Evolutionary conservation across 2,329 filamentous ascomycete genomes (phyloP).

Genomic region (Penicillium nordicum): DNA sequence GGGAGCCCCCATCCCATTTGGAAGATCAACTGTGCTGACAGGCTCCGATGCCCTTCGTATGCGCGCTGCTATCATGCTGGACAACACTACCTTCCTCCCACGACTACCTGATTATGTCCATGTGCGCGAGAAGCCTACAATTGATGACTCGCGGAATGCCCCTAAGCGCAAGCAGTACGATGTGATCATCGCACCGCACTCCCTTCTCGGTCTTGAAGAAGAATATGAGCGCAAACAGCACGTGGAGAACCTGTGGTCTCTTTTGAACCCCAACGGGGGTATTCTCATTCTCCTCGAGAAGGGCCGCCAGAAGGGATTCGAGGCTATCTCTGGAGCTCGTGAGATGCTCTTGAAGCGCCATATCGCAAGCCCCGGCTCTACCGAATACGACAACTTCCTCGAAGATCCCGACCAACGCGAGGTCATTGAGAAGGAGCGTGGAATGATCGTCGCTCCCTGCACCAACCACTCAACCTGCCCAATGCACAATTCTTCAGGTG

Average conservation of each 20-base stretch:
- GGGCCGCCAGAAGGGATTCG: constrained; percentile 85
- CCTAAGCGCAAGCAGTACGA: constrained; percentile 76
- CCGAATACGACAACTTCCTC: constrained; percentile 39
- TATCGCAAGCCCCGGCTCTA: constrained; percentile 59
- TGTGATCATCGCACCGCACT: constrained; percentile 83
- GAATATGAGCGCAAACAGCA: constrained; percentile 73
- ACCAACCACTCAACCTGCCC: constrained; percentile 86
- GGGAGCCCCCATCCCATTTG: constrained; percentile 46
- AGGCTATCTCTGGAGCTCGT: constrained; percentile 81
- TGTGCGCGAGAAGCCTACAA: constrained; percentile 53
- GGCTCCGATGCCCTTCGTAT: constrained; percentile 71
- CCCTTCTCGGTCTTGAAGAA: constrained; percentile 71
- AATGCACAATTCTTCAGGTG: constrained; percentile 74
- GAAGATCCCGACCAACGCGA: constrained; percentile 28
- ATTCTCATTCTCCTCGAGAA: constrained; percentile 87
- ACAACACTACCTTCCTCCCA: constrained; percentile 89
- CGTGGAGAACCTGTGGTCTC: constrained; percentile 83
- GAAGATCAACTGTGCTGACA: constrained; percentile 76
- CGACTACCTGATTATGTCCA: constrained; percentile 83
- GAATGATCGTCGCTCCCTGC: constrained; percentile 66
- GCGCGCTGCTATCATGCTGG: constrained; percentile 70
- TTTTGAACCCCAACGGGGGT: constrained; percentile 79
- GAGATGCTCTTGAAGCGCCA: constrained; percentile 73
- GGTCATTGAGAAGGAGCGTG: constrained; percentile 50
- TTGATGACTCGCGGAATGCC: constrained; percentile 55